Conservation (phyloP, 2,329 filamentous ascomycete genomes). For the Arthrobotrys sphaeroides region DNA sequence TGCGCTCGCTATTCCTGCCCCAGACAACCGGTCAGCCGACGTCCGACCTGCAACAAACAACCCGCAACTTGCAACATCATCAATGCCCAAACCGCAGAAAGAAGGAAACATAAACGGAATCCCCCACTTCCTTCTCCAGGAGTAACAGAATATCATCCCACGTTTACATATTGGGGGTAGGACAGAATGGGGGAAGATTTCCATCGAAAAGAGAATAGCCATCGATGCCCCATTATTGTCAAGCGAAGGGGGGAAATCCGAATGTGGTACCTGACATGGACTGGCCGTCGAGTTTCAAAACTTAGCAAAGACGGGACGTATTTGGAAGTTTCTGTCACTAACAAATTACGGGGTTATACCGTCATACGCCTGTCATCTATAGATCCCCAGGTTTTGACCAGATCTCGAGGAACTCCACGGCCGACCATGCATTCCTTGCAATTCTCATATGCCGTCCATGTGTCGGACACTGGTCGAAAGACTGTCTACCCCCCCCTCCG, state of each 20-base stretch:
- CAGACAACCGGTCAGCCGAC: conserved; percentile 36
- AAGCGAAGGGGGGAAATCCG: conserved; percentile 21
- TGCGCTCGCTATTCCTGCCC: conserved; percentile 22
- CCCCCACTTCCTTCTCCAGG: conserved; percentile 25
- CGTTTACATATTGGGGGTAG: conserved; percentile 17
- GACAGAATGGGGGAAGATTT: conserved; percentile 20
- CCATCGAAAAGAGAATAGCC: conserved; percentile 25
- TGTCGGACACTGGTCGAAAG: conserved; percentile 38
- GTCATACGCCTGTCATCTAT: conserved; percentile 44
- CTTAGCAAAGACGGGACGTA: conserved; percentile 25
- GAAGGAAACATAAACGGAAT: conserved; percentile 38
- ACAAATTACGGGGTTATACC: conserved; percentile 45
- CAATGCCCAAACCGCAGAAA: conserved; percentile 15
- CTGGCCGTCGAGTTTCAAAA: conserved; percentile 5
- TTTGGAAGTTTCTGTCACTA: conserved; percentile 19
- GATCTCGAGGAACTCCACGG: conserved; percentile 34
- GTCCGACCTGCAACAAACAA: conserved; percentile 46
- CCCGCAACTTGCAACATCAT: conserved; percentile 43
- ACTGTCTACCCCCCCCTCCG: conserved; percentile 1
- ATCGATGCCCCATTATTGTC: conserved; percentile 52
- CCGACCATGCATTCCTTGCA: conserved; percentile 45
- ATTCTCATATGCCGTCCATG: conserved; percentile 38
- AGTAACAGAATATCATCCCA: conserved; percentile 51
- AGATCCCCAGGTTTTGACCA: not conserved
- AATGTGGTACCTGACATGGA: conserved; percentile 45